A percentile compares a stretch with the other conserved stretches of the same genome.
These are phyloP conservation scores for Hyphodiscus sp. DNA, from an alignment of 2,329 filamentous ascomycete species.

Conservation along the genomic window DNA sequence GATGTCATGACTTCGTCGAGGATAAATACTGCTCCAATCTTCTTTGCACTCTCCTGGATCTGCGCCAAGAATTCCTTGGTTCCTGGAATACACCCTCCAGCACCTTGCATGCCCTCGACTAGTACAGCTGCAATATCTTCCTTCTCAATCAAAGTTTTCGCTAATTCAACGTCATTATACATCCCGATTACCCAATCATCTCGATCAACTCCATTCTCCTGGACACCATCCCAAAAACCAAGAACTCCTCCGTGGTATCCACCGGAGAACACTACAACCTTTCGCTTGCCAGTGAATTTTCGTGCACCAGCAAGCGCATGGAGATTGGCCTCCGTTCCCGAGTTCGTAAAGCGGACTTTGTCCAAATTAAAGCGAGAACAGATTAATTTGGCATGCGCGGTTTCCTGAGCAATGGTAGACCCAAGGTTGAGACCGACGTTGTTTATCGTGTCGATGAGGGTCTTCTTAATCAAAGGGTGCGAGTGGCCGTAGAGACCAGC, in stretches of 20 bases:
- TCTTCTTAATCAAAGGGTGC: constrained; percentile 40
- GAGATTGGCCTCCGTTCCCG: constrained; percentile 57
- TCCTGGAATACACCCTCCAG: constrained; percentile 49
- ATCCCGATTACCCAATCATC: constrained; percentile 50
- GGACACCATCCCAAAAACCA: constrained; percentile 29
- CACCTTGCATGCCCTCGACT: constrained; percentile 59
- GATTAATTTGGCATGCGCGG: constrained; percentile 41
- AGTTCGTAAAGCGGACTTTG: constrained; percentile 53
- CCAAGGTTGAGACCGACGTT: constrained; percentile 50
- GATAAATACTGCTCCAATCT: constrained; percentile 47
- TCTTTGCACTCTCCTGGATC: constrained; percentile 6
- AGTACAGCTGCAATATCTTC: constrained; percentile 42
- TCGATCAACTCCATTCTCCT: constrained; percentile 11
- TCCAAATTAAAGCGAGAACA: constrained; percentile 47
- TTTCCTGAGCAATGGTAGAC: constrained; percentile 44
- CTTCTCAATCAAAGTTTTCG: constrained; percentile 5
- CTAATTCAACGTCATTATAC: constrained; percentile 49
- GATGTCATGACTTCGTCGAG: constrained; percentile 68
- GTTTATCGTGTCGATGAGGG: constrained; percentile 36
- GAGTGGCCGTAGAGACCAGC: constrained; percentile 61
- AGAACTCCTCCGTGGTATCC: constrained; percentile 24
- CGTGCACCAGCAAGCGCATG: constrained; percentile 42
- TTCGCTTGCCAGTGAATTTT: constrained; percentile 4
- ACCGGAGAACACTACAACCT: constrained; percentile 6
- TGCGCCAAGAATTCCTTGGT: constrained; percentile 8